Percentiles rank a stretch among this genome's conserved stretches.
Conservation (phyloP, 2,329 filamentous ascomycete genomes). For the Cercospora zeae-maydis region DNA sequence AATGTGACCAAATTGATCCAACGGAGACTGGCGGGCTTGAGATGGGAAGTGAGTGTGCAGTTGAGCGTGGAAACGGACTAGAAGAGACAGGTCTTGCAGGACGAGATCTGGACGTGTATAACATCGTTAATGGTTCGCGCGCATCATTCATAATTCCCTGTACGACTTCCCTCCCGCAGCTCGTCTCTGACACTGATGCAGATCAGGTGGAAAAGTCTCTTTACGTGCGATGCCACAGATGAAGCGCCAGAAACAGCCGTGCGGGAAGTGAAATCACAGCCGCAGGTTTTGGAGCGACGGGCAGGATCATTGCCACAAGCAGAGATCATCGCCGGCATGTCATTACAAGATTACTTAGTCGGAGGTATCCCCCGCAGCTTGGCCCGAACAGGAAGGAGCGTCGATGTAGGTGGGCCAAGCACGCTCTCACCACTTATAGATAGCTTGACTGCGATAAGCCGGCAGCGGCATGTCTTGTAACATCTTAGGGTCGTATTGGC, state of each 20-base stretch:
- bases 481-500: slow-evolving; percentile 9
- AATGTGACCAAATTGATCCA: slow-evolving; percentile 75
- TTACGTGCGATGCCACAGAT: too few relatives aligned
- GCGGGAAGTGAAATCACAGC: too few relatives aligned
- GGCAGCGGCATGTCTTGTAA: slow-evolving; percentile 10
- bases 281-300: too few relatives aligned
- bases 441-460: slow-evolving; percentile 8
- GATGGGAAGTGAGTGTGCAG: slow-evolving; percentile 92
- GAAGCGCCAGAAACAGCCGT: too few relatives aligned
- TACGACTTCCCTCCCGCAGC: too few relatives aligned
- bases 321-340: background rate
- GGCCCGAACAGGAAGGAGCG: slow-evolving; percentile 5
- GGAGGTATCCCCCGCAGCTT: background rate
- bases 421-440: background rate
- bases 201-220: too few relatives aligned
- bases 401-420: background rate
- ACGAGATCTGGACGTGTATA: background rate
- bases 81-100: background rate
- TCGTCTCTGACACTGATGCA: too few relatives aligned
- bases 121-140: background rate
- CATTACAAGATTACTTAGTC: background rate
- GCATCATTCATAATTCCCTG: background rate
- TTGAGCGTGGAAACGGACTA: slow-evolving; percentile 46
- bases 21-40: slow-evolving; percentile 78
- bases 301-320: background rate